Conservation (phyloP, 1,139 yeast species). For the Yamadazyma kanchanaburiensis region DNA sequence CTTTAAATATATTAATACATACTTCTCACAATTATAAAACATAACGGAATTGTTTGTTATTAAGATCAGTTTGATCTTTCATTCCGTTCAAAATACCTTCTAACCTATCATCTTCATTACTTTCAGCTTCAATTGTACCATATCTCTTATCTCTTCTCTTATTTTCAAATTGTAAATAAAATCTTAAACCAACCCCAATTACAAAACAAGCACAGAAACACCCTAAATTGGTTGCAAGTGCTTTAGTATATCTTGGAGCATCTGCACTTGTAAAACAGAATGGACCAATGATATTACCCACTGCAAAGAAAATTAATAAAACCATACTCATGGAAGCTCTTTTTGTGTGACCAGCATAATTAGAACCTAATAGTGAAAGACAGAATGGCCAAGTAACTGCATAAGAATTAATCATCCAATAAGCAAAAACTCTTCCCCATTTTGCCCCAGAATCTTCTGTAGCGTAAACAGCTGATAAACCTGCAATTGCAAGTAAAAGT, state of each 20-base stretch:
- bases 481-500: slow-evolving; percentile 21
- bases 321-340: slow-evolving; percentile 20
- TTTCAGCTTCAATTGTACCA: slow-evolving; percentile 10
- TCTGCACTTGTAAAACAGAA: slow-evolving; percentile 20
- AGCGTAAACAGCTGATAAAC: slow-evolving; percentile 10
- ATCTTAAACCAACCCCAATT: slow-evolving; percentile 10
- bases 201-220: slow-evolving; percentile 14
- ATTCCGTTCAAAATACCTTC: slow-evolving; percentile 31
- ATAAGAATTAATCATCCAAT: slow-evolving; percentile 17
- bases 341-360: slow-evolving; percentile 26
- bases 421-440: slow-evolving; percentile 24
- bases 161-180: slow-evolving; percentile 18
- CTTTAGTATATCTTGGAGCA: slow-evolving; percentile 23
- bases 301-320: slow-evolving; percentile 19
- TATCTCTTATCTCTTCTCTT: slow-evolving; percentile 13
- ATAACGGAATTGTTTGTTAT: slow-evolving; percentile 28
- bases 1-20: not conserved
- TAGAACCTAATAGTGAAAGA: slow-evolving; percentile 19
- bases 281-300: slow-evolving; percentile 25
- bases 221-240: slow-evolving; percentile 19
- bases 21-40: slow-evolving; percentile 11
- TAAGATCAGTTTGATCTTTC: slow-evolving; percentile 30
- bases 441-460: slow-evolving; percentile 8
- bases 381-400: slow-evolving; percentile 21
- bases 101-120: slow-evolving; percentile 12